phyloP scores from a whole-genome alignment of 2,329 filamentous ascomycete genomes.

The Ceratocystis variospora region DNA sequence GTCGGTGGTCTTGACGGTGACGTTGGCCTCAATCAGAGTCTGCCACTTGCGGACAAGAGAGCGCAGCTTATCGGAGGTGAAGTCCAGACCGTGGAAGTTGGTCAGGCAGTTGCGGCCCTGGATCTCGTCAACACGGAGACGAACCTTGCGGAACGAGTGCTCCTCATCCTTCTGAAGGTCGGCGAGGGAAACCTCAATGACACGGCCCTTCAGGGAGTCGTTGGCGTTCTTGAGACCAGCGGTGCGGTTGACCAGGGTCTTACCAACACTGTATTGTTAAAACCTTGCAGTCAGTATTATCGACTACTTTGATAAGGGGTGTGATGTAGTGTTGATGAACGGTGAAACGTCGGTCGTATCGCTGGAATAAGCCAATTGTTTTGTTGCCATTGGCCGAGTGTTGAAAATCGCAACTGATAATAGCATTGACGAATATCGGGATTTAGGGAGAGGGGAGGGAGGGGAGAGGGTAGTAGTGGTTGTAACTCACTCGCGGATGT shows the following conservation, averaged over 20 bases:
- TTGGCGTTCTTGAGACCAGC: slow-evolving; percentile 99
- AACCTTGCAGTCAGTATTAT: slow-evolving; percentile 17
- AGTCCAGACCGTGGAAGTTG: slow-evolving; percentile 99
- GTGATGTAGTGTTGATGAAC: neutral
- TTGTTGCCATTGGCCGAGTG: neutral
- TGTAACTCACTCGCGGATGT: slow-evolving; percentile 76
- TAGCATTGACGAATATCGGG: neutral
- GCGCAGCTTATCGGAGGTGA: slow-evolving; percentile 99
- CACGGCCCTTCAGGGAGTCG: slow-evolving; percentile 95
- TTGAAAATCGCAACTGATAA: too few species aligned
- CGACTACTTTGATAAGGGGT: slow-evolving; percentile 2
- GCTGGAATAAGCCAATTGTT: neutral
- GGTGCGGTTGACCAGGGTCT: slow-evolving; percentile 98
- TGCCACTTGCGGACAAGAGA: slow-evolving; percentile 99
- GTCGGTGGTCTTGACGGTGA: slow-evolving; percentile 99
- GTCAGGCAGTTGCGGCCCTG: slow-evolving; percentile 99
- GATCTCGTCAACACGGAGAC: slow-evolving; percentile 95
- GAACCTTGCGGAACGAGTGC: slow-evolving; percentile 98
- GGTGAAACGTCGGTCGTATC: neutral
- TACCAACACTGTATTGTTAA: slow-evolving; percentile 65
- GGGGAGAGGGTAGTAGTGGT: neutral
- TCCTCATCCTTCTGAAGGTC: slow-evolving; percentile 99
- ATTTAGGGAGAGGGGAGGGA: neutral
- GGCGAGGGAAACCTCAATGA: slow-evolving; percentile 96
- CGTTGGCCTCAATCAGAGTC: slow-evolving; percentile 96